Evolutionary conservation across 1,284 basidiomycete species (phyloP).

Genomic region (Peniophora sp.): DNA sequence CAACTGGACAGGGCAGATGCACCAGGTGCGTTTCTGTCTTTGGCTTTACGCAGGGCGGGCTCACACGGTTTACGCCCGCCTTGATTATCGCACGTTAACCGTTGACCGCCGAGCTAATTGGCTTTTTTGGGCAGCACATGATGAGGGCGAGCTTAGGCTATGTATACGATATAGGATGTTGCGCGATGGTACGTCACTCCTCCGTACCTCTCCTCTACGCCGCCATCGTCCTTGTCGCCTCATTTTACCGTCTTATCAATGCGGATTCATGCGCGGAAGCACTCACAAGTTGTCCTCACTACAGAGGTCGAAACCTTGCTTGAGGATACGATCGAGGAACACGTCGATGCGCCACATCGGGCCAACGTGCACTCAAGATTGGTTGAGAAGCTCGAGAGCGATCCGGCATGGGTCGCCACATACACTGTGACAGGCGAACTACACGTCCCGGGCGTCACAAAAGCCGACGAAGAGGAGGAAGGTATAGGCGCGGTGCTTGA

Average conservation of each 20-base stretch:
- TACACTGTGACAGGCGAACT: constrained; percentile 66
- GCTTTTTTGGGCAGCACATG: background rate
- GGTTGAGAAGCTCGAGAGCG: constrained; percentile 51
- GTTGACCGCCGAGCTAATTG: background rate
- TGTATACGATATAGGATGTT: constrained; percentile 65
- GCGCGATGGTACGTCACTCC: constrained; percentile 49
- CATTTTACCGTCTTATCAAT: constrained; percentile 1
- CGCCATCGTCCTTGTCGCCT: constrained; percentile 1
- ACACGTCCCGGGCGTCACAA: constrained; percentile 36
- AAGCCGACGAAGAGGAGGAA: constrained; percentile 28
- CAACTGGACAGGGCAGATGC: constrained; percentile 46
- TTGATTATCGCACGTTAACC: background rate
- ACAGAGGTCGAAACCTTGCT: constrained; percentile 59
- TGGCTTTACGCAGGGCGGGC: constrained; percentile 34
- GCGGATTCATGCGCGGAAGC: background rate
- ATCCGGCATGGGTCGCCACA: constrained; percentile 57
- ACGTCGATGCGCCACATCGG: background rate
- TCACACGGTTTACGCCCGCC: background rate
- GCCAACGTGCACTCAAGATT: constrained; percentile 26
- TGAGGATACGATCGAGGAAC: constrained; percentile 35
- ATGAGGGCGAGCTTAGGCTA: constrained; percentile 50
- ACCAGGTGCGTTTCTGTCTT: constrained; percentile 19
- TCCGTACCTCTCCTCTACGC: background rate
- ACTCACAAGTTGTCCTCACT: background rate
- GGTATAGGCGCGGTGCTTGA: constrained; percentile 23